These are phyloP conservation scores for Actinomucor elegans DNA, from an alignment of 371 early-diverging fungal genomes.

Conservation along the genomic window DNA sequence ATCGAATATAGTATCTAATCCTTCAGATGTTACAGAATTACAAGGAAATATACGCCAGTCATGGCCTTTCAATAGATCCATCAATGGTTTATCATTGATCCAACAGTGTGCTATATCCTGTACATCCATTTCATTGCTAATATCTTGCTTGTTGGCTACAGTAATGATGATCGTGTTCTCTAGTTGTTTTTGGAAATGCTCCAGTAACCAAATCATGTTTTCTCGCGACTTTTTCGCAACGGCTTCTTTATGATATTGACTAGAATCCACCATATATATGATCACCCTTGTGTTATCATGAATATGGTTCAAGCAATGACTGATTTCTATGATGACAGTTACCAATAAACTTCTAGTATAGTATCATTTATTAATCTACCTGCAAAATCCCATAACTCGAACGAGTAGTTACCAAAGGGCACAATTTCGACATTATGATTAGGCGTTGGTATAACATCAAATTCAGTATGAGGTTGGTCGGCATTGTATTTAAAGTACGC, in stretches of 20 bases:
- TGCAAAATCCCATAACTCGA: constrained; percentile 38
- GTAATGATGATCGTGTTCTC: constrained; percentile 32
- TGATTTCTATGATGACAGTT: constrained; percentile 21
- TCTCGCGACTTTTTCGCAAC: constrained; percentile 23
- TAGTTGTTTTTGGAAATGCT: constrained; percentile 13
- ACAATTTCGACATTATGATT: constrained; percentile 34
- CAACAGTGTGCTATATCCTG: constrained; percentile 37
- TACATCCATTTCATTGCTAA: constrained; percentile 20
- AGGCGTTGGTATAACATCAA: constrained; percentile 34
- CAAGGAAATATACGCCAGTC: constrained; percentile 41
- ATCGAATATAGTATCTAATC: constrained; percentile 14
- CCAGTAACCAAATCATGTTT: constrained; percentile 29
- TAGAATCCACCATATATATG: constrained; percentile 33
- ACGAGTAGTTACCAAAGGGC: constrained; percentile 19
- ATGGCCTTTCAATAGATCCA: constrained; percentile 24
- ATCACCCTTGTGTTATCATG: constrained; percentile 25
- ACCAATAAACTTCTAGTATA: too few relatives aligned
- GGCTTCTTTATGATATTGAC: constrained; percentile 12
- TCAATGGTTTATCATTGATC: constrained; percentile 22
- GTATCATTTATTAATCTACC: too few relatives aligned
- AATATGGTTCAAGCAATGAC: constrained; percentile 18
- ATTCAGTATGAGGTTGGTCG: constrained; percentile 26
- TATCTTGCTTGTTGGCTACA: constrained; percentile 31
- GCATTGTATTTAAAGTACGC: constrained; percentile 30
- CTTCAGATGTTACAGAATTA: constrained; percentile 23